Evolutionary conservation across 306 rosid species (phyloP).

Genomic region (Neltuma alba): DNA sequence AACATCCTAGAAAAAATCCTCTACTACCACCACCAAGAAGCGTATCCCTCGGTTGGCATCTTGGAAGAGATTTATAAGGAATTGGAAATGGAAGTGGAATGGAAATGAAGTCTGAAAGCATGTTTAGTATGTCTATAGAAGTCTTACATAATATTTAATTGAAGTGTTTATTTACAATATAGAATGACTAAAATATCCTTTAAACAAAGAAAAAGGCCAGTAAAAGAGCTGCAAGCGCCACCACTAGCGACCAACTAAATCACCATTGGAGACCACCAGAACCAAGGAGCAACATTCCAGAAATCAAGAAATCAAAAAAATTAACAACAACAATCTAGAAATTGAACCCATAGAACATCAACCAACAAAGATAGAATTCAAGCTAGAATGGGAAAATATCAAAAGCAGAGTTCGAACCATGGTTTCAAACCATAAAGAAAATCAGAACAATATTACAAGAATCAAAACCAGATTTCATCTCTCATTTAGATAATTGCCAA

Average conservation of each 20-base stretch:
- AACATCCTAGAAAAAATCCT: background rate
- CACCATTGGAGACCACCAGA: background rate
- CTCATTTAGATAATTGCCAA: background rate
- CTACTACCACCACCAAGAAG: background rate
- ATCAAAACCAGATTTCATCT: background rate
- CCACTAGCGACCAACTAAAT: background rate
- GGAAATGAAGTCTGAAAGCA: background rate
- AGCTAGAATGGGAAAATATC: background rate
- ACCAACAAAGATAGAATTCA: background rate
- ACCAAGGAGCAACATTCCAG: background rate
- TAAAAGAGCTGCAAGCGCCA: background rate
- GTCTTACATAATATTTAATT: background rate
- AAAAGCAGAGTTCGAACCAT: background rate
- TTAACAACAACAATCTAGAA: background rate
- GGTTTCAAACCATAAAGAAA: background rate
- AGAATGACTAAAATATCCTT: background rate
- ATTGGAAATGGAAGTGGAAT: background rate
- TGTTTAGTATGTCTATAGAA: background rate
- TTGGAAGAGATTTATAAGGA: background rate
- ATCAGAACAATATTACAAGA: background rate
- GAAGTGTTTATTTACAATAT: background rate
- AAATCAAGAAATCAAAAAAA: background rate
- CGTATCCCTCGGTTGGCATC: background rate
- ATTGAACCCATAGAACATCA: background rate
- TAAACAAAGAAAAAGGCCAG: background rate